A percentile compares a stretch with the other conserved stretches of the same genome.
These are phyloP conservation scores for Lasiosphaeris hirsuta DNA, from an alignment of 495 filamentous ascomycete genomes.

Conservation along the genomic window DNA sequence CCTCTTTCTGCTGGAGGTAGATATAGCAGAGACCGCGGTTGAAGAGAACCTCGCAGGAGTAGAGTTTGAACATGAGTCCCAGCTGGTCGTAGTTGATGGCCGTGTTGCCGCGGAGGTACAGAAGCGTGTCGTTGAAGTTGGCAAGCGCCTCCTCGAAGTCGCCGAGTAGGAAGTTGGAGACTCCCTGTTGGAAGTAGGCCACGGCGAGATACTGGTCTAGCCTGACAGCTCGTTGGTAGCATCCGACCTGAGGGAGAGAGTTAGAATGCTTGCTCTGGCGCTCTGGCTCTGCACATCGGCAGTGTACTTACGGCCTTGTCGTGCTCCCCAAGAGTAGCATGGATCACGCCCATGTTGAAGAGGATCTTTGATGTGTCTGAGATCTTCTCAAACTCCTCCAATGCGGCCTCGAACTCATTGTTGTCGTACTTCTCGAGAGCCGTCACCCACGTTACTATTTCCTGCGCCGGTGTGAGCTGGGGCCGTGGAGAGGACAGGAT, in stretches of 20 bases:
- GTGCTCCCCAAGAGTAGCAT: constrained; percentile 96
- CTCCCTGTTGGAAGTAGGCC: constrained; percentile 97
- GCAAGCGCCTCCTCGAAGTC: constrained; percentile 97
- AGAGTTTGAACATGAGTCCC: constrained; percentile 92
- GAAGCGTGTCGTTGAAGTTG: constrained; percentile 97
- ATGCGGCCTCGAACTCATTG: constrained; percentile 87
- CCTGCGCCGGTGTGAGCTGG: constrained; percentile 49
- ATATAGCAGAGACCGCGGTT: constrained; percentile 98
- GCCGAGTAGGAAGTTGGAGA: constrained; percentile 95
- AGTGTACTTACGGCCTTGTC: constrained; percentile 79
- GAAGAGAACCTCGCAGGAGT: constrained; percentile 97
- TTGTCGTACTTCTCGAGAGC: constrained; percentile 91
- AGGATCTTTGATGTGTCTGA: constrained; percentile 96
- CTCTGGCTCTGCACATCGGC: not conserved
- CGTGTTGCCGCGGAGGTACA: constrained; percentile 93
- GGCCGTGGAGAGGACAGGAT: not conserved
- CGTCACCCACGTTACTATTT: constrained; percentile 98
- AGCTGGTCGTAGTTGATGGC: constrained; percentile 98
- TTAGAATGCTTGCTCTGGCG: constrained; percentile 1
- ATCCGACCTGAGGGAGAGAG: constrained; percentile 68
- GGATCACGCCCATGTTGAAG: constrained; percentile 98
- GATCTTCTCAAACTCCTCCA: constrained; percentile 79
- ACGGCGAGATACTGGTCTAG: constrained; percentile 94
- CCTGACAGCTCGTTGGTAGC: constrained; percentile 84
- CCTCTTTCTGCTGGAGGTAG: constrained; percentile 85